These are phyloP conservation scores for Botrytis pseudocinerea DNA, from an alignment of 2,329 filamentous ascomycete genomes.

Conservation along the genomic window DNA sequence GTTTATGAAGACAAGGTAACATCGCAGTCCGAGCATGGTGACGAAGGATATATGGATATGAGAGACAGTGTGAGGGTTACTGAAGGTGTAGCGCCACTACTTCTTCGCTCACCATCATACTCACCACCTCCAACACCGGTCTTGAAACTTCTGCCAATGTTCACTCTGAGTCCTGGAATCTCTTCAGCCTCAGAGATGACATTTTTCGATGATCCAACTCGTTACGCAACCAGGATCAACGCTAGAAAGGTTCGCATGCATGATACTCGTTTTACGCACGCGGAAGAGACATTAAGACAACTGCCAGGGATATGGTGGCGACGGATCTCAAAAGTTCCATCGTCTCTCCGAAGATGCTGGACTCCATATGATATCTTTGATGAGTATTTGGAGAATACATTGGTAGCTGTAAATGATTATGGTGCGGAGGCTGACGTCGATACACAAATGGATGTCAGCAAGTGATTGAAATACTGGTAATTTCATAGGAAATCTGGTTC, in stretches of 20 bases:
- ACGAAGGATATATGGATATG: neutral
- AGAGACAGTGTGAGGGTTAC: neutral
- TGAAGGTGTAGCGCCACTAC: neutral
- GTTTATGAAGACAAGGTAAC: neutral
- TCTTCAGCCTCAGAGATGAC: no score
- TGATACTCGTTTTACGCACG: neutral
- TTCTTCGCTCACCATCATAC: neutral
- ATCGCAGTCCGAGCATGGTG: neutral
- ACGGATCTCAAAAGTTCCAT: neutral
- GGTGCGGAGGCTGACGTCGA: neutral
- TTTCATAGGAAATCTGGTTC: neutral
- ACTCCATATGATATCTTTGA: slow-evolving; percentile 4
- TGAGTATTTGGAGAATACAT: neutral
- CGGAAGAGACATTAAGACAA: neutral
- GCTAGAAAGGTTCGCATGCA: slow-evolving; percentile 9
- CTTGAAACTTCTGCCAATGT: neutral
- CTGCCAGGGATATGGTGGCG: neutral
- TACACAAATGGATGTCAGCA: neutral
- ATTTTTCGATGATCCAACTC: neutral
- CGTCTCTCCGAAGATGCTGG: slow-evolving; percentile 14
- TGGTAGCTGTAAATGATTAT: slow-evolving; percentile 6
- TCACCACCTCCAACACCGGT: neutral
- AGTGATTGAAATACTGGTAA: neutral
- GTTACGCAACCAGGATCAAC: neutral
- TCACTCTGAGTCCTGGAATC: neutral